Evolutionary conservation across 805 yeast genomes (phyloP), one percentile per base, ranked within the genome.

Genomic region (Nakazawaea ambrosiae): DNA sequence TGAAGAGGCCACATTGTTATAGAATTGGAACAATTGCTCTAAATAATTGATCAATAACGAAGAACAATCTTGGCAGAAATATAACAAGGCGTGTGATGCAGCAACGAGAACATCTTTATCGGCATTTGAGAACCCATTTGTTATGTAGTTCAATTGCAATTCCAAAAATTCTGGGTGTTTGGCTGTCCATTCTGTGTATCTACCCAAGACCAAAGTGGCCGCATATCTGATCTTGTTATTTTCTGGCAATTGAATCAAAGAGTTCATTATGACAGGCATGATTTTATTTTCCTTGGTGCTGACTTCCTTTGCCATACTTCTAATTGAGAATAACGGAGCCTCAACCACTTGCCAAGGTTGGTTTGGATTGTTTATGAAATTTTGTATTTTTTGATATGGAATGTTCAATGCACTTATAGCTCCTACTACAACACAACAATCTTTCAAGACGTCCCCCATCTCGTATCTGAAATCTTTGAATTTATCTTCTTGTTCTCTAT

Each of bases 371-470:
- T 43, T 48, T 45, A 57, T 52, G 12, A 56, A 59, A 34, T 53
- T 37, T 46, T 73, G 74, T 34, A 88, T 72, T 49, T 69, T 73
- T 25, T 63, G 61, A 49, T 78, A 81, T 15, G 96, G 95, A 37
- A 84, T 78, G 17, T 62, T 57, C 25, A 92, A 65, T 0, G 96
- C 87, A 28, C 60, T 64, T 8, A 73, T 61, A 3, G 94, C 68
- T 1, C 97, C 97, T 30, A 86, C 78, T 3, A 92, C 90, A 2
- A 85, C 84, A 49, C 97, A 85, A 63, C 97, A 88, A 54, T 88
- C 95, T 54, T 94, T 94, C 44, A 92, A 63, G n/a, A 90, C 96
- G 56, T 92, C 97, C 27, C 97, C 97, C 84, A 92, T 85, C 40
- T 87, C 96, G 59, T 92, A 92, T 51, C 99, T 72, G 60, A 90